phyloP scores from a whole-genome alignment of 2,329 filamentous ascomycete species.

The Trichoderma cornu-damae region DNA sequence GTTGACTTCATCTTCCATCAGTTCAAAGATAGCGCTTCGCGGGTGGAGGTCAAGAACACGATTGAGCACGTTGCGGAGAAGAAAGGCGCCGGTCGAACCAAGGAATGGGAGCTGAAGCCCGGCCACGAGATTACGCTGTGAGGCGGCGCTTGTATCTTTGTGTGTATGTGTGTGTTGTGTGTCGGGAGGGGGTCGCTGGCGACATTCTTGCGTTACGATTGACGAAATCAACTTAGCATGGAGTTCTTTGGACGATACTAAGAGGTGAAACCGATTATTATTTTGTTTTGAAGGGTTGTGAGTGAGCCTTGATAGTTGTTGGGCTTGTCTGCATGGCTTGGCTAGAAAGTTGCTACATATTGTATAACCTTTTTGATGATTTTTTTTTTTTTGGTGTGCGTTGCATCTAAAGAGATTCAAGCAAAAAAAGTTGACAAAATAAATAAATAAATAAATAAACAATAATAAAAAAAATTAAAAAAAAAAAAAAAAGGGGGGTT shows the following conservation, averaged over 20 bases:
- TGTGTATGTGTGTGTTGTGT: too few relatives aligned
- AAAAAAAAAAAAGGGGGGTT: too few relatives aligned
- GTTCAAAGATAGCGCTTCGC: constrained; percentile 35
- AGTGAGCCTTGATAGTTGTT: too few relatives aligned
- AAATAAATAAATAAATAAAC: too few relatives aligned
- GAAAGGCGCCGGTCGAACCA: constrained; percentile 34
- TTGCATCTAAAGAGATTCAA: neutral
- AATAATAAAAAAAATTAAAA: too few relatives aligned
- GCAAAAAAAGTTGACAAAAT: too few relatives aligned
- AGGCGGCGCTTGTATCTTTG: too few relatives aligned
- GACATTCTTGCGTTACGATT: constrained; percentile 13
- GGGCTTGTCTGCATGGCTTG: neutral
- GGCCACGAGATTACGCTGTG: constrained; percentile 34
- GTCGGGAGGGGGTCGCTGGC: neutral
- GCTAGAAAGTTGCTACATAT: neutral
- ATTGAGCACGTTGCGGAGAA: constrained; percentile 39
- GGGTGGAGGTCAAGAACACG: constrained; percentile 40
- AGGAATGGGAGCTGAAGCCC: constrained; percentile 39
- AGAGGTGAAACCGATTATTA: neutral
- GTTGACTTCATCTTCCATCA: constrained; percentile 38
- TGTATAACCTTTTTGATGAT: neutral
- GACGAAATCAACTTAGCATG: constrained; percentile 18
- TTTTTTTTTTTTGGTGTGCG: neutral
- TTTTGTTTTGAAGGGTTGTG: neutral
- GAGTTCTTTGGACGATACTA: constrained; percentile 14